These are phyloP conservation scores for Vishniacozyma victoriae DNA, from an alignment of 768 basidiomycete genomes.

Conservation along the genomic window DNA sequence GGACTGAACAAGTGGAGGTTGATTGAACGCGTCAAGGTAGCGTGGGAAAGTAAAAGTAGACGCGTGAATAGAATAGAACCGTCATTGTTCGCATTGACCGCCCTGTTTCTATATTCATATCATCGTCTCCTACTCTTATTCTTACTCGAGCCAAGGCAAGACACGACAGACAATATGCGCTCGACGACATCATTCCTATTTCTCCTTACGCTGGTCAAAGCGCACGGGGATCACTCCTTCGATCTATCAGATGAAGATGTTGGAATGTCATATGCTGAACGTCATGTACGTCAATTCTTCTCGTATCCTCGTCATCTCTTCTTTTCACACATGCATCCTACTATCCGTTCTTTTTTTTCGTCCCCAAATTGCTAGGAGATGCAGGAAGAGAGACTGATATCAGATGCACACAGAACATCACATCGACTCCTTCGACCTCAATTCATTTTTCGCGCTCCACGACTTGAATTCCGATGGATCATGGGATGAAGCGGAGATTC, in stretches of 20 bases:
- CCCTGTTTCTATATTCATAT: too few relatives aligned
- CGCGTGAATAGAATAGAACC: too few relatives aligned
- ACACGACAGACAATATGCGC: background rate
- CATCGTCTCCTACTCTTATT: too few relatives aligned
- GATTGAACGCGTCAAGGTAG: too few relatives aligned
- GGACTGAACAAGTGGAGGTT: too few relatives aligned
- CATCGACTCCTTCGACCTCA: conserved; percentile 59
- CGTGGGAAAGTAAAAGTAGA: too few relatives aligned
- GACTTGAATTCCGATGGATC: conserved; percentile 80
- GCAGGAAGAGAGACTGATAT: background rate
- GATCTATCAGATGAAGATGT: conserved; percentile 56
- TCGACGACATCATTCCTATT: background rate
- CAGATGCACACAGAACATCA: conserved; percentile 46
- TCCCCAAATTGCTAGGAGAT: background rate
- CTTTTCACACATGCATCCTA: background rate
- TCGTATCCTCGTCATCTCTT: background rate
- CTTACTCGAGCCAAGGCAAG: too few relatives aligned
- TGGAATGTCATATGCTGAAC: conserved; percentile 70
- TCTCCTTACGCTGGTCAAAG: conserved; percentile 38
- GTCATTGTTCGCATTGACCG: too few relatives aligned
- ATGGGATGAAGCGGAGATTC: conserved; percentile 82
- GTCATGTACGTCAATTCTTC: conserved; percentile 65
- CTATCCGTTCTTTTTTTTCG: background rate
- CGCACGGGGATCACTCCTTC: conserved; percentile 63
- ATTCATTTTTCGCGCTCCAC: conserved; percentile 92